These are phyloP conservation scores for Nakataea oryzae DNA, from an alignment of 2,329 filamentous ascomycete species.

Conservation along the genomic window DNA sequence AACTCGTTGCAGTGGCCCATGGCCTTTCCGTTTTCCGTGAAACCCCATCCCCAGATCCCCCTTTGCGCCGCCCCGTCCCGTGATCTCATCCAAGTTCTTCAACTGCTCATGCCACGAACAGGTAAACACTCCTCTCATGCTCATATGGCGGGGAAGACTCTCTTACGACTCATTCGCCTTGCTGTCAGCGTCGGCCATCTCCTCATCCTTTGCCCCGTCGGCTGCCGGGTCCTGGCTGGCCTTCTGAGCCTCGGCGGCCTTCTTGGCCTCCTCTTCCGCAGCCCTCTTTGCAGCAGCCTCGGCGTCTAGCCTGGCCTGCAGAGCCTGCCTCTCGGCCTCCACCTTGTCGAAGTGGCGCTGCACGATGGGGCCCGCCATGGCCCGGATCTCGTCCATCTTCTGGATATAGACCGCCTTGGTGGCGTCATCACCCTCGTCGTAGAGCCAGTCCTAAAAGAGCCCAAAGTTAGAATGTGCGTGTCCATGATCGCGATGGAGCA, in stretches of 20 bases:
- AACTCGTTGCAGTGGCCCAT: not conserved
- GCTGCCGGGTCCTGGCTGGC: slow-evolving; percentile 15
- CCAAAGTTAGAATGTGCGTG: not conserved
- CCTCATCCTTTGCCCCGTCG: slow-evolving; percentile 39
- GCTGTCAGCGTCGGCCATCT: slow-evolving; percentile 53
- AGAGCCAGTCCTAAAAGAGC: slow-evolving; percentile 76
- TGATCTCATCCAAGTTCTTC: not conserved
- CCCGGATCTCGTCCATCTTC: slow-evolving; percentile 93
- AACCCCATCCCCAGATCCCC: not conserved
- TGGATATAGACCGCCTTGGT: slow-evolving; percentile 87
- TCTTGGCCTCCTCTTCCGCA: slow-evolving; percentile 43
- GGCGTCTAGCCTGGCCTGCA: slow-evolving; percentile 67
- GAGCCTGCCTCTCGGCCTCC: slow-evolving; percentile 71
- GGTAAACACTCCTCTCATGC: not conserved
- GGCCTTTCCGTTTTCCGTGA: not conserved
- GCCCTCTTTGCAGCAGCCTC: slow-evolving; percentile 68
- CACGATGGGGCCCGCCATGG: slow-evolving; percentile 80
- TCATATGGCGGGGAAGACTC: not conserved
- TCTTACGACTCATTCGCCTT: slow-evolving; percentile 1
- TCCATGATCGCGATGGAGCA: no score
- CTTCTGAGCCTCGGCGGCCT: slow-evolving; percentile 41
- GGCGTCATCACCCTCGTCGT: slow-evolving; percentile 91
- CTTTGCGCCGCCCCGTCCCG: not conserved
- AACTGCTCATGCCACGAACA: not conserved
- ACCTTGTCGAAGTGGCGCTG: slow-evolving; percentile 94